phyloP scores from a whole-genome alignment of 2,329 filamentous ascomycete genomes.

The Thermothelomyces thermophilus region DNA sequence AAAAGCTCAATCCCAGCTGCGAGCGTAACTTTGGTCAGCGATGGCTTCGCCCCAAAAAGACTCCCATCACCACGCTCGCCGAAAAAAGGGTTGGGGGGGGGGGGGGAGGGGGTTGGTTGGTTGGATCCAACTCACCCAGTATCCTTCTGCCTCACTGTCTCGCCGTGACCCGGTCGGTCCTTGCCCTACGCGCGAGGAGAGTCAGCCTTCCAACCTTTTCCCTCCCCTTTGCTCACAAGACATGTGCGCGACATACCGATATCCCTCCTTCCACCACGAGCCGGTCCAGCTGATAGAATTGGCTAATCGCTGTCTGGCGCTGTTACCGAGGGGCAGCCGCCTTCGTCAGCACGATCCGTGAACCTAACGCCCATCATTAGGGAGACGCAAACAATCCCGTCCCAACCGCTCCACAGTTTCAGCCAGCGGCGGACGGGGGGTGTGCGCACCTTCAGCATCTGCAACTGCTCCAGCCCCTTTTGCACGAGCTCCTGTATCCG shows the following conservation, averaged over 20 bases:
- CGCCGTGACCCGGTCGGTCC: constrained; percentile 59
- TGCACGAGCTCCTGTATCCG: constrained; percentile 84
- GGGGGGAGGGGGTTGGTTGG: too few species aligned
- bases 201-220: constrained; percentile 8
- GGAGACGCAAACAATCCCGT: too few species aligned
- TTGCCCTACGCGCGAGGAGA: constrained; percentile 54
- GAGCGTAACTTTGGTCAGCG: not conserved
- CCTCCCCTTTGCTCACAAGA: not conserved
- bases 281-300: constrained; percentile 87
- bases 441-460: constrained; percentile 80
- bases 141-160: constrained; percentile 70
- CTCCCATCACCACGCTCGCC: too few species aligned
- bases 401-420: too few species aligned
- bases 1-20: constrained; percentile 17
- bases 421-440: too few species aligned
- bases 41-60: not conserved
- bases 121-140: constrained; percentile 69
- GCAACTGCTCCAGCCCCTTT: constrained; percentile 77
- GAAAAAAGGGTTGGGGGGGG: too few species aligned
- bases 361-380: not conserved
- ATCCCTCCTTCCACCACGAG: constrained; percentile 88
- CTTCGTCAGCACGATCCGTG: not conserved
- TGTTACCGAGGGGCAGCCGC: constrained; percentile 34
- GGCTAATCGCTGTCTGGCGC: constrained; percentile 91
- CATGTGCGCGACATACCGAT: constrained; percentile 49